A percentile compares a stretch with the other conserved stretches of the same genome.
phyloP scores from a whole-genome alignment of 257 asterid species.

The Penstemon davidsonii region DNA sequence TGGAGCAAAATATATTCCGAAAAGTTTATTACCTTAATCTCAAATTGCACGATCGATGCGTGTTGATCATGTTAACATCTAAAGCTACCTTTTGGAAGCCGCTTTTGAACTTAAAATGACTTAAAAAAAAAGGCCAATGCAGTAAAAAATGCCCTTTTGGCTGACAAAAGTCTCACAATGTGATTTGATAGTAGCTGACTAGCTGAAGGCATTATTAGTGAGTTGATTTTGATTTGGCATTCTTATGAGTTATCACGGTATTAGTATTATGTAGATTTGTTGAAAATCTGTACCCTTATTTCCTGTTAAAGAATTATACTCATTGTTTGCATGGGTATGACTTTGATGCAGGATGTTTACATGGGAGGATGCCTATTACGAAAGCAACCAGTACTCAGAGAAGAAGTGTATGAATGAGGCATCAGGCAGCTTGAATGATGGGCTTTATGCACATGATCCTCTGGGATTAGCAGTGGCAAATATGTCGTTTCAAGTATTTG shows the following conservation, averaged over 20 bases:
- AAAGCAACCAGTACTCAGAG: conserved; percentile 42
- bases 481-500: conserved; percentile 83
- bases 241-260: conserved; percentile 16
- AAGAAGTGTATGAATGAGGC: conserved; percentile 36
- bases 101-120: conserved; percentile 10
- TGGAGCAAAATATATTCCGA: neutral
- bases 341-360: conserved; percentile 72
- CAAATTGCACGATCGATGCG: neutral
- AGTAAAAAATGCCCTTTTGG: neutral
- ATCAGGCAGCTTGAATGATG: conserved; percentile 47
- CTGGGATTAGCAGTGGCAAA: conserved; percentile 86
- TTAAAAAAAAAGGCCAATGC: conserved; percentile 19
- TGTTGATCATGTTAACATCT: neutral
- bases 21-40: conserved; percentile 2
- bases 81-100: conserved; percentile 18
- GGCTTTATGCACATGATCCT: conserved; percentile 57
- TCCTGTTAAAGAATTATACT: conserved; percentile 8
- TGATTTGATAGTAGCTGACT: neutral
- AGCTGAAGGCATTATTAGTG: no score
- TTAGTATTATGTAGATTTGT: conserved; percentile 1
- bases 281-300: neutral
- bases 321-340: conserved; percentile 22
- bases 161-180: neutral
- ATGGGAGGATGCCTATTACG: conserved; percentile 85
- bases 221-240: no score